Conservation (phyloP, 371 early-diverging fungal genomes). For the Mucor lusitanicus region DNA sequence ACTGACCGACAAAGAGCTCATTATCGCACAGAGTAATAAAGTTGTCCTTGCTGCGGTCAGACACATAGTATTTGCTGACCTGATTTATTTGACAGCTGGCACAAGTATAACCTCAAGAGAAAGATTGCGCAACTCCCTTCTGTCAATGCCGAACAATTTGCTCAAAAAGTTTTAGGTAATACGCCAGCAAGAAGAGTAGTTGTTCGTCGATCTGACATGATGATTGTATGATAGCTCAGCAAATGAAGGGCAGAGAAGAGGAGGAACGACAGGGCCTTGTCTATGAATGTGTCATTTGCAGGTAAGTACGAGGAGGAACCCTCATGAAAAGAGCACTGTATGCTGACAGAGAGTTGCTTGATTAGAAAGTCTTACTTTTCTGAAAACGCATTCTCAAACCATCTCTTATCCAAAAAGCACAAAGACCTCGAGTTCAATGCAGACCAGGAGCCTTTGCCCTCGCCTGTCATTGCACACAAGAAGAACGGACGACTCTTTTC, state of each 20-base stretch:
- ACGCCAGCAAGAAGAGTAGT: slow-evolving; percentile 7
- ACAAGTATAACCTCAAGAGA: slow-evolving; percentile 89
- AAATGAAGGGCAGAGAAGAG: slow-evolving; percentile 44
- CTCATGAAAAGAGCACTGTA: too few species aligned
- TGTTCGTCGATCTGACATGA: background rate
- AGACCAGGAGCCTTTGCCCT: slow-evolving; percentile 13
- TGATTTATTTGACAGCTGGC: slow-evolving; percentile 57
- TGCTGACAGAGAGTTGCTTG: background rate
- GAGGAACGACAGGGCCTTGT: slow-evolving; percentile 40
- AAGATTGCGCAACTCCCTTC: slow-evolving; percentile 82
- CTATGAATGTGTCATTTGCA: slow-evolving; percentile 45
- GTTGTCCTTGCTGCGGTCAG: background rate
- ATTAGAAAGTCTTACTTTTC: slow-evolving; percentile 69
- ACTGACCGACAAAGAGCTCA: slow-evolving; percentile 84
- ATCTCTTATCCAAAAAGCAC: slow-evolving; percentile 90
- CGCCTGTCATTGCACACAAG: slow-evolving; percentile 10
- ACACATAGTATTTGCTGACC: background rate
- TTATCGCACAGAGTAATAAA: slow-evolving; percentile 77
- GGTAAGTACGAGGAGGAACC: slow-evolving; percentile 16
- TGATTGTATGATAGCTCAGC: slow-evolving; percentile 37
- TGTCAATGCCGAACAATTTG: slow-evolving; percentile 74
- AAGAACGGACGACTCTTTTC: slow-evolving; percentile 19
- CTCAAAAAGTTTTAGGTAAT: slow-evolving; percentile 60
- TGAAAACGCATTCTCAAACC: slow-evolving; percentile 88
- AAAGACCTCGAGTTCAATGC: slow-evolving; percentile 67